These are phyloP conservation scores for Geoglossum cookeanum DNA, from an alignment of 2,329 filamentous ascomycete genomes.

Conservation along the genomic window DNA sequence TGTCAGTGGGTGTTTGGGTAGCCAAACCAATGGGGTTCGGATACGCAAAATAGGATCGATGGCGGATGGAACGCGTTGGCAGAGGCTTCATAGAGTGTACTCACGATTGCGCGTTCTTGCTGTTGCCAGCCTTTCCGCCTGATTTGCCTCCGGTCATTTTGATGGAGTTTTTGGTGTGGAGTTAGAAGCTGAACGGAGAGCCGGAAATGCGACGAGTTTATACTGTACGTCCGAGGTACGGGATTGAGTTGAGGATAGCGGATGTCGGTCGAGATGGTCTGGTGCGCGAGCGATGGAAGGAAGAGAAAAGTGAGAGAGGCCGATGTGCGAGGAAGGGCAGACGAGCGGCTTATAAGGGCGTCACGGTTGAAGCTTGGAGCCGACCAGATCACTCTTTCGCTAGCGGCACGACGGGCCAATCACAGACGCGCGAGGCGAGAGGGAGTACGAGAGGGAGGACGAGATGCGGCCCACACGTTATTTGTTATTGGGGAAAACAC, in stretches of 20 bases:
- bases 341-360: slow-evolving; percentile 28
- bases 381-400: slow-evolving; percentile 3
- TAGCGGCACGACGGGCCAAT: slow-evolving; percentile 21
- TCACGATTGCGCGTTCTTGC: slow-evolving; percentile 99
- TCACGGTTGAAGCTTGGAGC: neutral
- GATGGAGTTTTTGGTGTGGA: slow-evolving; percentile 25
- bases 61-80: neutral
- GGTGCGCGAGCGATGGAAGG: slow-evolving; percentile 14
- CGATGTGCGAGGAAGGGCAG: slow-evolving; percentile 27
- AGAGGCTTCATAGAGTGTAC: slow-evolving; percentile 22
- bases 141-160: slow-evolving; percentile 99
- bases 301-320: slow-evolving; percentile 14
- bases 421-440: slow-evolving; percentile 14
- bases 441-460: too few species aligned
- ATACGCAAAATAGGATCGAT: neutral
- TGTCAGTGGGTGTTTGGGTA: neutral
- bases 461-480: too few species aligned
- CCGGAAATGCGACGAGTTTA: neutral
- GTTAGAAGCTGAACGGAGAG: slow-evolving; percentile 3
- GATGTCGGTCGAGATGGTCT: slow-evolving; percentile 10
- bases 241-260: slow-evolving; percentile 7
- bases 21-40: neutral
- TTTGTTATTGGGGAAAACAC: slow-evolving; percentile 10
- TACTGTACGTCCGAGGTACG: neutral
- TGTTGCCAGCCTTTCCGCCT: slow-evolving; percentile 97